phyloP scores from a whole-genome alignment of 2,329 filamentous ascomycete genomes.

The Leptographium flavum region DNA sequence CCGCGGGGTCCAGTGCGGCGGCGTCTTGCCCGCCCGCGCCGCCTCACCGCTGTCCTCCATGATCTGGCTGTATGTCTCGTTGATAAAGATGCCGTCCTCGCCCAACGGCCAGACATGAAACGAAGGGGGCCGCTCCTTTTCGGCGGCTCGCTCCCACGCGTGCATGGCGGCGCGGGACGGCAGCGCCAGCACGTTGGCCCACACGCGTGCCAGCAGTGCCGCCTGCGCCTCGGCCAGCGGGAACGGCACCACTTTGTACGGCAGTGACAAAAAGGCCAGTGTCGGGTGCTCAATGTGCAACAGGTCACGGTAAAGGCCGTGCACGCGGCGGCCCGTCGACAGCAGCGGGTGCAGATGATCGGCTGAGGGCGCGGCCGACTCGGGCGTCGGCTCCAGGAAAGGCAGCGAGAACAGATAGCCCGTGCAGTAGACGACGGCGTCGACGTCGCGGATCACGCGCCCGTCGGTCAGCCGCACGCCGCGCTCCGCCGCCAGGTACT shows the following conservation, averaged over 20 bases:
- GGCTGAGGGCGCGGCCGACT: neutral
- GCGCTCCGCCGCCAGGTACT: slow-evolving; percentile 35
- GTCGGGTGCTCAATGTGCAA: slow-evolving; percentile 66
- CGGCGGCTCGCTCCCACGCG: slow-evolving; percentile 50
- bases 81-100: slow-evolving; percentile 56
- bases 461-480: slow-evolving; percentile 54
- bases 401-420: slow-evolving; percentile 80
- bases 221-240: slow-evolving; percentile 66
- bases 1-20: slow-evolving; percentile 57
- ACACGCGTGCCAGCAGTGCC: slow-evolving; percentile 62
- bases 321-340: slow-evolving; percentile 53
- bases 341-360: slow-evolving; percentile 25
- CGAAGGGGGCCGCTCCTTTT: slow-evolving; percentile 26
- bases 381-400: slow-evolving; percentile 35
- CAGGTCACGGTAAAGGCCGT: slow-evolving; percentile 65
- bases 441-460: slow-evolving; percentile 49
- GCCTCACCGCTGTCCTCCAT: slow-evolving; percentile 19
- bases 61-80: slow-evolving; percentile 51
- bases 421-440: slow-evolving; percentile 73
- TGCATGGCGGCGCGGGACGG: slow-evolving; percentile 52
- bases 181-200: slow-evolving; percentile 54
- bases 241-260: slow-evolving; percentile 80
- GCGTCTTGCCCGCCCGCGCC: slow-evolving; percentile 44
- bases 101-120: slow-evolving; percentile 38
- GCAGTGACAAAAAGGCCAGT: slow-evolving; percentile 60